These are phyloP conservation scores for Aspergillus fumigatus DNA, from an alignment of 2,329 filamentous ascomycete genomes.

Conservation along the genomic window DNA sequence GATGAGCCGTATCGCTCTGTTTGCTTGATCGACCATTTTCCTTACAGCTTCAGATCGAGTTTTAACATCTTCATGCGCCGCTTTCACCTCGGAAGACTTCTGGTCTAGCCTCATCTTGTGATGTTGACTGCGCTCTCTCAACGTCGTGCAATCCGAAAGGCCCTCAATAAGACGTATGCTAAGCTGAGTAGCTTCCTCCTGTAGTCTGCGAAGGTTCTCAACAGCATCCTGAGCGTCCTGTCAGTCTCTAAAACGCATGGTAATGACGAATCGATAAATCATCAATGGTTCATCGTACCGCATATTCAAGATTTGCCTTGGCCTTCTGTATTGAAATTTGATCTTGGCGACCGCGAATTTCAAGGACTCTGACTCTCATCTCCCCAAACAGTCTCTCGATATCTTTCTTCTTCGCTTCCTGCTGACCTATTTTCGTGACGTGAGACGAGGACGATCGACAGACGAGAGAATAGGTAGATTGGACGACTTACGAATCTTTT, in stretches of 20 bases:
- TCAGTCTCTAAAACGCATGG: slow-evolving; percentile 2
- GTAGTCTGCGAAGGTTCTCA: slow-evolving; percentile 56
- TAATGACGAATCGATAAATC: not conserved
- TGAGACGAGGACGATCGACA: slow-evolving; percentile 18
- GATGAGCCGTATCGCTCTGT: slow-evolving; percentile 10
- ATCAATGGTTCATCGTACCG: slow-evolving; percentile 36
- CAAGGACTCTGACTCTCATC: slow-evolving; percentile 46
- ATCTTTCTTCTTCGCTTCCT: slow-evolving; percentile 44
- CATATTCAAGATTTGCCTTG: slow-evolving; percentile 52
- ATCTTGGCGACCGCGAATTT: slow-evolving; percentile 54
- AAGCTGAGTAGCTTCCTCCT: slow-evolving; percentile 63
- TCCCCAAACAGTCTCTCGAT: slow-evolving; percentile 37
- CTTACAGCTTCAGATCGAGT: slow-evolving; percentile 16
- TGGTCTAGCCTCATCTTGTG: slow-evolving; percentile 48
- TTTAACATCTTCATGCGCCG: slow-evolving; percentile 34
- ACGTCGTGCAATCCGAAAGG: slow-evolving; percentile 66
- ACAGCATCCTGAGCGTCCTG: slow-evolving; percentile 49
- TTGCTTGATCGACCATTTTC: slow-evolving; percentile 14
- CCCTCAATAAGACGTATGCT: slow-evolving; percentile 74
- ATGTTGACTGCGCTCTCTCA: slow-evolving; percentile 62
- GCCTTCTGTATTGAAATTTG: slow-evolving; percentile 53
- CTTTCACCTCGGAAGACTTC: slow-evolving; percentile 38
- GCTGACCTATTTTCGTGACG: slow-evolving; percentile 36
- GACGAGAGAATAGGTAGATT: slow-evolving; percentile 8
- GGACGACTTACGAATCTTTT: slow-evolving; percentile 60